Evolutionary conservation across 306 rosid species (phyloP), one percentile per base, ranked within the genome.

Genomic region (Purshia tridentata): DNA sequence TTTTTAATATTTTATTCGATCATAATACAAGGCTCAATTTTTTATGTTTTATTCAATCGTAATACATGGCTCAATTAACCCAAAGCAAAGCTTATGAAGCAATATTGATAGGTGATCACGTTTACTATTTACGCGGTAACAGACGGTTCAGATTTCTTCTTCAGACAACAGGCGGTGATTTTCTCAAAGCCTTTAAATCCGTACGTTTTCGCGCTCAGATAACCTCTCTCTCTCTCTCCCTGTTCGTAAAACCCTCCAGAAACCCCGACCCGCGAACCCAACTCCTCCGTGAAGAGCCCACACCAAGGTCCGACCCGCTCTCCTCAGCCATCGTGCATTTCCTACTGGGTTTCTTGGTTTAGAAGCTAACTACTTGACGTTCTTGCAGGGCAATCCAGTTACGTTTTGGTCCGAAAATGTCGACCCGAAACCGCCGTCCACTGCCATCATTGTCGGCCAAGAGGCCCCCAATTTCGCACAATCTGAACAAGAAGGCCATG

Each of bases 361-460:
- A 9, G 16, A 70, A 67, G 61, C 58, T 51, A 62, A 73, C 62
- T 50, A 14, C 10, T 60, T 39, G 18, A 19, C 15, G 29, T 77
- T 80, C 66, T 77, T 81, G 76, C 74, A 64, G 70, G 18, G 48
- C 42, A 37, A 40, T 45, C 64, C 48, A 18, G 70, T 40, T 84
- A 72, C 79, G 84, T 64, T 80, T 78, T 46, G 11, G 40, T 44
- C 67, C 50, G 41, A 6, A 78, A 74, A 85, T 85, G 88, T 85
- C 86, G 41, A 61, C 80, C 46, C 57, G 77, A 5, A 74, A 46
- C 63, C 69, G 65, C 54, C 69, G 69, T 11, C 71, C 68, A 0
- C 40, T 72, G 37, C 49, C 65, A 6, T 45, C 76, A 11, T 47
- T 75, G 0, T 58, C 82, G 1, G 72, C 77, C 60, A 84, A 76